Percentiles rank a stretch among this genome's conserved stretches.
Evolutionary conservation across 2,329 filamentous ascomycete species (phyloP).

Genomic region (Plectosphaerella sp.): DNA sequence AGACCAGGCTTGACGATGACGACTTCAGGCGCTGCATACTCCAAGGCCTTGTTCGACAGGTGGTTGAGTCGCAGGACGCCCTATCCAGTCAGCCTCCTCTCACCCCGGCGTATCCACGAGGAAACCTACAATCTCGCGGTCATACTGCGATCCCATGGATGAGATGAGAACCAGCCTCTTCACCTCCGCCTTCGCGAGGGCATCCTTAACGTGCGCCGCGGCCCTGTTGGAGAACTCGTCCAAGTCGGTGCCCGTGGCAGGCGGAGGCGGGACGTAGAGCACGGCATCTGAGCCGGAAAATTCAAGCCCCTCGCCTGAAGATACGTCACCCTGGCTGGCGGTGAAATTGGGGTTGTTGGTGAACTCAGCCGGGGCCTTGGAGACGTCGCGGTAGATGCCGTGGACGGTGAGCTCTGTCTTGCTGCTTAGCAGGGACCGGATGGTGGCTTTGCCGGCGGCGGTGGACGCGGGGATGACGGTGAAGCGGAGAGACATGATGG

Average conservation of each 20-base stretch:
- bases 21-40: slow-evolving; percentile 14
- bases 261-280: slow-evolving; percentile 27
- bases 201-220: slow-evolving; percentile 17
- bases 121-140: slow-evolving; percentile 20
- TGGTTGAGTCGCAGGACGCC: slow-evolving; percentile 20
- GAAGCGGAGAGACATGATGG: slow-evolving; percentile 20
- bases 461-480: slow-evolving; percentile 27
- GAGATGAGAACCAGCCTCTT: slow-evolving; percentile 21
- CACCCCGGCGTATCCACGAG: background rate
- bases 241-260: slow-evolving; percentile 15
- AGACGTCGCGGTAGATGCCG: slow-evolving; percentile 23
- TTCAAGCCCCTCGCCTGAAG: slow-evolving; percentile 16
- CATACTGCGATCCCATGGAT: slow-evolving; percentile 22
- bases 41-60: slow-evolving; percentile 16
- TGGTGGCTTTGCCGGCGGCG: slow-evolving; percentile 22
- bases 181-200: slow-evolving; percentile 12
- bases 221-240: slow-evolving; percentile 17
- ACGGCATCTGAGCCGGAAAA: slow-evolving; percentile 23
- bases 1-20: slow-evolving; percentile 15
- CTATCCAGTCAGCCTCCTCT: slow-evolving; percentile 7
- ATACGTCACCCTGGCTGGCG: slow-evolving; percentile 24
- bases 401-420: slow-evolving; percentile 14
- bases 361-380: slow-evolving; percentile 24
- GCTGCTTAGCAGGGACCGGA: slow-evolving; percentile 19
- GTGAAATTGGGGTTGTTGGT: slow-evolving; percentile 19